Conservation (phyloP, 2,329 filamentous ascomycete species). For the Fusarium tricinctum region DNA sequence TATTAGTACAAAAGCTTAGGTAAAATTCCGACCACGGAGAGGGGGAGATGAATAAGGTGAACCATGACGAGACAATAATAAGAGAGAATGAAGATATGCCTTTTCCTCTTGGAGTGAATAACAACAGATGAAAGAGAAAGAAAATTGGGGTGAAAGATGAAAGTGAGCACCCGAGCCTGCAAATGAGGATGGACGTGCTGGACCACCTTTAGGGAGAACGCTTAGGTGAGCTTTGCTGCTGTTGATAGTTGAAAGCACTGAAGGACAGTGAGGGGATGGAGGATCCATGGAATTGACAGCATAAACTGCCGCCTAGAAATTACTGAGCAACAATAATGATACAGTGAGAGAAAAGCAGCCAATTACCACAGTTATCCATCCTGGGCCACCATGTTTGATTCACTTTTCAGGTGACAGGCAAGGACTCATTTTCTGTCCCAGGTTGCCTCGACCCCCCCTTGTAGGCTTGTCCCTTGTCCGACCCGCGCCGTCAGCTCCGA, state of each 20-base stretch:
- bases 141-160: too few relatives aligned
- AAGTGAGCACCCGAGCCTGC: not conserved
- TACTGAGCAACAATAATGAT: conserved; percentile 9
- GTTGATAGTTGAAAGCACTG: conserved; percentile 16
- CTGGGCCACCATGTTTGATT: not conserved
- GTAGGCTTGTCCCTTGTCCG: conserved; percentile 34
- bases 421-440: conserved; percentile 19
- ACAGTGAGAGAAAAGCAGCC: not conserved
- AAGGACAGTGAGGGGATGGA: not conserved
- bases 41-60: not conserved
- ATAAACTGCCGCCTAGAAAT: conserved; percentile 16
- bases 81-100: not conserved
- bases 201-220: conserved; percentile 9
- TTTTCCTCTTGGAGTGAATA: not conserved
- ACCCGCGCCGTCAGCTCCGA: conserved; percentile 45
- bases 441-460: conserved; percentile 20
- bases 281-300: conserved; percentile 5
- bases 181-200: conserved; percentile 16
- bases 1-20: conserved; percentile 10
- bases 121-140: conserved; percentile 14
- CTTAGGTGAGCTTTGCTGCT: conserved; percentile 10
- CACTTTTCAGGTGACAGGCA: not conserved
- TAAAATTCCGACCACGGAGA: not conserved
- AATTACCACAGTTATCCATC: not conserved
- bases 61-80: not conserved